Base-by-base conservation (phyloP, 2,329 filamentous ascomycete genomes). In the Ophiostoma sp. region DNA sequence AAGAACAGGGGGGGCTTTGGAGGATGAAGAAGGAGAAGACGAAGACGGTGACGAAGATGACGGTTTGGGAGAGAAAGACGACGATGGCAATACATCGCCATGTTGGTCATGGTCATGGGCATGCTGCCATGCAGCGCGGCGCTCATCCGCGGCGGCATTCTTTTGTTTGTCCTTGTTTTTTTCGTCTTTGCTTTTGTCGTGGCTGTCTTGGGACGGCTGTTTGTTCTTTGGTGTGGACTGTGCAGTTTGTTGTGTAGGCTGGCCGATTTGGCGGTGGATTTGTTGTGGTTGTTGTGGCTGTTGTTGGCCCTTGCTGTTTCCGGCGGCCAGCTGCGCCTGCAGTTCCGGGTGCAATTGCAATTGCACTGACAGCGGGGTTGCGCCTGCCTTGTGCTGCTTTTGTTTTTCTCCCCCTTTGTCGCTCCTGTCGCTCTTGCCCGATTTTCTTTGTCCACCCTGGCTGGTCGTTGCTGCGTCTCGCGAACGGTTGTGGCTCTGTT, bases 271-370 rank as follows among this genome's bases (percentile, higher is more conserved):
- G 28, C 25, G 64, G 64, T n/a, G n/a, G n/a, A n/a, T n/a, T 17
- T 4, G 64, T 68, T 15, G 42, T 25, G 42, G 22, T 50, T 68
- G 64, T 68, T 39, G 63, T 39, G 33, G 33, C 33, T 8, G 6
- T n/a, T 52, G 45, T 33, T 52, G 64, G 9, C 64, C 19, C 50
- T 69, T 31, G 66, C 66, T 69, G 66, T 69, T 69, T 69, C 42
- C 66, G 66, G 66, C 48, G 19, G 28, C 39, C 64, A 50, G 45
- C 66, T 66, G 61, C 57, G 11, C 57, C 31, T 61, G 55, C 55
- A 48, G 42, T 48, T 17, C 22, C 33, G 55, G 55, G 22, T 4
- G 33, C 22, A 4, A 22, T n/a, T 45, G 61, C 22, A 15, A 7
- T n/a, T 61, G 57, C 33, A 45, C 28, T 17, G 9, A 11, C 17